Evolutionary conservation across 2,329 filamentous ascomycete genomes (phyloP).

Genomic region (Fusarium armeniacum): DNA sequence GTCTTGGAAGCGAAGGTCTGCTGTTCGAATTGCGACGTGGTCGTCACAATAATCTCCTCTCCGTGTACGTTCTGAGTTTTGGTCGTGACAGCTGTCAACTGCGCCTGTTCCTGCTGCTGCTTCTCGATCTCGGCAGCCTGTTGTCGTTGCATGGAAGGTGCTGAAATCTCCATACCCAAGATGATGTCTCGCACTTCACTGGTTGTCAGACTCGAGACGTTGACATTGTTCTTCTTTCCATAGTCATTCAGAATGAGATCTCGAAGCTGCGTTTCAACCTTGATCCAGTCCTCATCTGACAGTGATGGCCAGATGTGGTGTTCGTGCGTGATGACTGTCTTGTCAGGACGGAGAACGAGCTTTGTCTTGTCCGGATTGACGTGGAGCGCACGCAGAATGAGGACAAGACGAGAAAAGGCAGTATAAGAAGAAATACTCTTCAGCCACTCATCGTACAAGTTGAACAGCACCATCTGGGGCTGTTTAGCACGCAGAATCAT

Average conservation of each 20-base stretch:
- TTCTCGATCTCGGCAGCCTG: slow-evolving; percentile 99
- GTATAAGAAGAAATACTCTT: slow-evolving; percentile 99
- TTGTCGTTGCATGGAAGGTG: slow-evolving; percentile 97
- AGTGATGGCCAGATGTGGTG: slow-evolving; percentile 99
- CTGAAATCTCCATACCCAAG: slow-evolving; percentile 98
- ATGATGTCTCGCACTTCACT: slow-evolving; percentile 99
- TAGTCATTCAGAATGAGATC: slow-evolving; percentile 98
- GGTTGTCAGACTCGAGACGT: slow-evolving; percentile 94
- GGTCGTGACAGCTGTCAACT: slow-evolving; percentile 96
- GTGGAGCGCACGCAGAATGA: slow-evolving; percentile 94
- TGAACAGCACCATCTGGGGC: slow-evolving; percentile 99
- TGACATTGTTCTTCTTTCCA: slow-evolving; percentile 99
- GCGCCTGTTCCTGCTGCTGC: slow-evolving; percentile 96
- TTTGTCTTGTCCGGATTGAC: slow-evolving; percentile 99
- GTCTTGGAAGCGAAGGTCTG: slow-evolving; percentile 99
- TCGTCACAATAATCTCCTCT: slow-evolving; percentile 98
- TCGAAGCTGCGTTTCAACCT: slow-evolving; percentile 96
- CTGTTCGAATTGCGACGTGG: slow-evolving; percentile 97
- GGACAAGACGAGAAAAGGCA: slow-evolving; percentile 92
- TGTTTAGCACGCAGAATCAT: slow-evolving; percentile 98
- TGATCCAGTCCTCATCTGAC: slow-evolving; percentile 98
- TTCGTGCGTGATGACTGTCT: slow-evolving; percentile 97
- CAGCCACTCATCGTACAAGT: slow-evolving; percentile 98
- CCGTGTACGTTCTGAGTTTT: slow-evolving; percentile 98
- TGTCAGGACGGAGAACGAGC: slow-evolving; percentile 92